Conservation (phyloP, 208 protist species). For the Angomonas ambiguus region DNA sequence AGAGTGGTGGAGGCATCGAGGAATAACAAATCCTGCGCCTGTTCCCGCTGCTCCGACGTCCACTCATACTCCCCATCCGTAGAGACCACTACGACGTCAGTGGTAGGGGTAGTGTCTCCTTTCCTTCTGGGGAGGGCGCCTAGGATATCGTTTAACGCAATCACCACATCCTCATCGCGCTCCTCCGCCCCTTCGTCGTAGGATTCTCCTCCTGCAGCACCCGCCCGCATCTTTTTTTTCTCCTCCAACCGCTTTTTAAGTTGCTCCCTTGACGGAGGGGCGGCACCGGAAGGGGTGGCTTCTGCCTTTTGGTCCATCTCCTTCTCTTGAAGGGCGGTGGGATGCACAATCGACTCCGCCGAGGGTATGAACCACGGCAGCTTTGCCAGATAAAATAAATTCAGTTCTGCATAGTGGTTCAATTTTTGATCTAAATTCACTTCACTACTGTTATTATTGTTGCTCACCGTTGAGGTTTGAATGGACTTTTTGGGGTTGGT, state of each 20-base stretch:
- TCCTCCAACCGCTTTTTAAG: too few relatives aligned
- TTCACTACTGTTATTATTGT: not conserved
- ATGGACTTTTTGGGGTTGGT: constrained; percentile 8
- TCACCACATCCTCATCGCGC: constrained; percentile 64
- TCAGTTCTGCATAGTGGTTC: constrained; percentile 55
- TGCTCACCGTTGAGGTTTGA: not conserved
- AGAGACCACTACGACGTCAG: not conserved
- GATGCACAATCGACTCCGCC: constrained; percentile 40
- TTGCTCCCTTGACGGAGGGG: too few relatives aligned
- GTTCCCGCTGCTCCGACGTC: constrained; percentile 35
- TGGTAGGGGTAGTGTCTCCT: not conserved
- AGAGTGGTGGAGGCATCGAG: constrained; percentile 71
- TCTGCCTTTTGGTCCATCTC: constrained; percentile 18
- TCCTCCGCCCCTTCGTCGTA: constrained; percentile 18
- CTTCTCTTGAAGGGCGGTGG: constrained; percentile 19
- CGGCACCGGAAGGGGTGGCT: too few relatives aligned
- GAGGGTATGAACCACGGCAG: constrained; percentile 70
- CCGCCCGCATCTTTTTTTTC: too few relatives aligned
- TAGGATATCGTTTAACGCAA: constrained; percentile 66
- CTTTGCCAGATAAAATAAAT: constrained; percentile 65
- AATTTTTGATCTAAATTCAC: constrained; percentile 44
- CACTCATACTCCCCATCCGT: constrained; percentile 21
- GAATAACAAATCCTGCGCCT: constrained; percentile 77
- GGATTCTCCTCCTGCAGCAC: too few relatives aligned
- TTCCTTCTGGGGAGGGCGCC: constrained; percentile 38